Evolutionary conservation across 352 stramenopile genomes (phyloP).

Genomic region (Plasmopara muralis): DNA sequence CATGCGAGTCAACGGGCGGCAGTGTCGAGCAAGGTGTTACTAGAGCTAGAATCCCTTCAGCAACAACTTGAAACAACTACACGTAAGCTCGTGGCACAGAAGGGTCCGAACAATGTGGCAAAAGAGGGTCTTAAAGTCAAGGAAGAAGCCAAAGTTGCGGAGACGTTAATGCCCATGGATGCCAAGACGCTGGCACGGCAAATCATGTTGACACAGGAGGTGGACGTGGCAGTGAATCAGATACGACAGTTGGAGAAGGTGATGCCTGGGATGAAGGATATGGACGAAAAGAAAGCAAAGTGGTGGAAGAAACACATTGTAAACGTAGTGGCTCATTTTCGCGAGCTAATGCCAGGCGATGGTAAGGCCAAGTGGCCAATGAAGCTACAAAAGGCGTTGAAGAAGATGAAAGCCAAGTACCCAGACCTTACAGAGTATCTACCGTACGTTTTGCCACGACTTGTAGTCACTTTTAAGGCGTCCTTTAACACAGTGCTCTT

Average conservation of each 20-base stretch:
- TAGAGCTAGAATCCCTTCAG: conserved; percentile 29
- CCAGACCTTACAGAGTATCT: conserved; percentile 16
- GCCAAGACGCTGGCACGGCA: conserved; percentile 16
- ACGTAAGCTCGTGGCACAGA: conserved; percentile 7
- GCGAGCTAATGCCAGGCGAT: conserved; percentile 6
- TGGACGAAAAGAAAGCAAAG: conserved; percentile 17
- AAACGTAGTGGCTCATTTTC: conserved; percentile 13
- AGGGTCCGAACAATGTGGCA: background rate
- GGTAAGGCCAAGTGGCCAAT: background rate
- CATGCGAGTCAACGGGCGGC: conserved; percentile 13
- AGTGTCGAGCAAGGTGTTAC: conserved; percentile 25
- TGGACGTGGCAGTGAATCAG: conserved; percentile 3
- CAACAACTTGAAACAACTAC: conserved; percentile 13
- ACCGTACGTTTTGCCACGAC: conserved; percentile 10
- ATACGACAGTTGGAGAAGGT: conserved; percentile 13
- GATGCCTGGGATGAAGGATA: conserved; percentile 10
- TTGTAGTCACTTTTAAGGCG: background rate
- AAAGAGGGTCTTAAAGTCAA: conserved; percentile 6
- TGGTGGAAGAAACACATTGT: conserved; percentile 25
- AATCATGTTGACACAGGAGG: conserved; percentile 10
- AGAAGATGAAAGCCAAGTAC: conserved; percentile 19
- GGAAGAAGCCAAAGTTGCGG: background rate
- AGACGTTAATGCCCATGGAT: background rate
- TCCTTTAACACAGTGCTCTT: conserved; percentile 2
- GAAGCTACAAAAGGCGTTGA: conserved; percentile 8